Percentiles rank a stretch among this genome's conserved stretches.
phyloP scores from a whole-genome alignment of 768 basidiomycete genomes.

The Kwoniella dendrophila region DNA sequence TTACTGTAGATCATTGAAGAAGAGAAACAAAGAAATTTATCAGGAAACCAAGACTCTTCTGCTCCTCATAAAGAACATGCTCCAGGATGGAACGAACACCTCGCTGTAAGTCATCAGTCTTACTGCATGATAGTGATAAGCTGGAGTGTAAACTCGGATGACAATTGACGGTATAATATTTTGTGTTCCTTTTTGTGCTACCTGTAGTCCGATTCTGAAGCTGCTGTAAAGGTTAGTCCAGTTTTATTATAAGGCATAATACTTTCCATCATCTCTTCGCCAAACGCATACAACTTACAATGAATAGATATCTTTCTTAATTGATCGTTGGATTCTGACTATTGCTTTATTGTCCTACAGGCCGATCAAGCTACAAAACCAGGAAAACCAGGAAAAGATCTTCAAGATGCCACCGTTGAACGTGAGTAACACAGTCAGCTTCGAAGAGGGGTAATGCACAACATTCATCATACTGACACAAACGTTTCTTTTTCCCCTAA shows the following conservation, averaged over 20 bases:
- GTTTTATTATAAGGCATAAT: background rate
- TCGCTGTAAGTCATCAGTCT: constrained; percentile 47
- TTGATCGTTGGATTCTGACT: too few species aligned
- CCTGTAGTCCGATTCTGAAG: constrained; percentile 50
- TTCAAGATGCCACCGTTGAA: constrained; percentile 43
- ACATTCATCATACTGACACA: too few species aligned
- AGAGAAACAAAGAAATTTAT: constrained; percentile 42
- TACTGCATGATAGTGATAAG: background rate
- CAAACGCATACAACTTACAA: too few species aligned
- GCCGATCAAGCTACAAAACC: constrained; percentile 43
- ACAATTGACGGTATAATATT: too few species aligned
- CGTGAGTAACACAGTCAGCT: constrained; percentile 34
- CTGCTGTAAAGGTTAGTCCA: constrained; percentile 45
- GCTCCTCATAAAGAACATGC: constrained; percentile 48
- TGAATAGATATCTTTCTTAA: too few species aligned
- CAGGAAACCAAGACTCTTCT: constrained; percentile 37
- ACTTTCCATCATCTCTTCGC: too few species aligned
- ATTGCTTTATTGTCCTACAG: constrained; percentile 12
- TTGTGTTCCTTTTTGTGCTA: background rate
- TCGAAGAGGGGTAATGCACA: background rate
- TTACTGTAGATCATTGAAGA: constrained; percentile 26
- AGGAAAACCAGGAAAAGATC: constrained; percentile 41
- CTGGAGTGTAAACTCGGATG: too few species aligned
- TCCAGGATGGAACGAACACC: constrained; percentile 54
- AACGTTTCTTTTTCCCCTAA: too few species aligned